Percentiles rank a stretch among this genome's conserved stretches.
These are phyloP conservation scores for rapeseed (Brassica napus) DNA, from an alignment of 345 rosid species.

Conservation along the genomic window DNA sequence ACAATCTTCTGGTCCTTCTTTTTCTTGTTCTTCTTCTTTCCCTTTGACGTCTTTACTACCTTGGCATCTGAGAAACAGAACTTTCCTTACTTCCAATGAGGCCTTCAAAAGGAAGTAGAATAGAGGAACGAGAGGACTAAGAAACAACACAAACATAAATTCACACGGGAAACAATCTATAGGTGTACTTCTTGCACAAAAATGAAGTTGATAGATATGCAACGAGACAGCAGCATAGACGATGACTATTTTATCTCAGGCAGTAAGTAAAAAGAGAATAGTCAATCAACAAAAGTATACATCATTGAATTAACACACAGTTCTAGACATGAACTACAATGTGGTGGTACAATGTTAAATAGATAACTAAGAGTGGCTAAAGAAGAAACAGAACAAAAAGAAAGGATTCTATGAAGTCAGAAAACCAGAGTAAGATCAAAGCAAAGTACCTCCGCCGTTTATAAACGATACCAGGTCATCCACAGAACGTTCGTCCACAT, in stretches of 20 bases:
- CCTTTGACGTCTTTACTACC: slow-evolving; percentile 55
- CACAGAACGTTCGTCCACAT: slow-evolving; percentile 77
- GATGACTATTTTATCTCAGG: slow-evolving; percentile 1
- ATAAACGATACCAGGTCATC: slow-evolving; percentile 86
- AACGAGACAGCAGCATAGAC: slow-evolving; percentile 14
- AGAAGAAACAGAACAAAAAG: background rate
- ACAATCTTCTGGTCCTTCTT: slow-evolving; percentile 57
- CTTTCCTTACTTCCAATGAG: slow-evolving; percentile 38
- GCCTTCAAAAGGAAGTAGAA: slow-evolving; percentile 46
- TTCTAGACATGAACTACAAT: background rate
- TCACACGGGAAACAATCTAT: slow-evolving; percentile 22
- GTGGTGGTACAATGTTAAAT: background rate
- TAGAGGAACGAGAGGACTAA: slow-evolving; percentile 40
- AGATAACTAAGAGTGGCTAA: slow-evolving; percentile 11
- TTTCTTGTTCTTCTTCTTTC: slow-evolving; percentile 68
- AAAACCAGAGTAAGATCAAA: slow-evolving; percentile 19
- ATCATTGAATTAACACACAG: background rate
- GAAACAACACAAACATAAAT: slow-evolving; percentile 38
- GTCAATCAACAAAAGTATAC: background rate
- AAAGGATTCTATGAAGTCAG: background rate
- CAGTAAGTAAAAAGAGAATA: background rate
- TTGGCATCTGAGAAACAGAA: slow-evolving; percentile 65
- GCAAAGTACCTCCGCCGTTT: slow-evolving; percentile 66
- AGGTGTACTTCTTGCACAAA: background rate
- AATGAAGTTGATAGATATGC: slow-evolving; percentile 1